phyloP scores from a whole-genome alignment of 768 basidiomycete genomes.

The Atractiella rhizophila region DNA sequence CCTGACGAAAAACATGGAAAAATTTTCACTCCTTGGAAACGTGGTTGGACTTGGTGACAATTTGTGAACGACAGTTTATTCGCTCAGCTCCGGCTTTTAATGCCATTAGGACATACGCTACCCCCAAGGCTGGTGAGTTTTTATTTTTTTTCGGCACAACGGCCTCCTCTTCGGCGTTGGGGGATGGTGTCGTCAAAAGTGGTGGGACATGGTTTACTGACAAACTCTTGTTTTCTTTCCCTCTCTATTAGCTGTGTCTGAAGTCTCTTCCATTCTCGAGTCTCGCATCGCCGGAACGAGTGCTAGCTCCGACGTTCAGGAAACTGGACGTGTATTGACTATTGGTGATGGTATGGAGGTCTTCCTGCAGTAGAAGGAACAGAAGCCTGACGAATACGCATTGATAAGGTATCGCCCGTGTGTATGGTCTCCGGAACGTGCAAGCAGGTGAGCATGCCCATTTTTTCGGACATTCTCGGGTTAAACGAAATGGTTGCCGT shows the following conservation, averaged over 20 bases:
- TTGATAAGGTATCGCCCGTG: slow-evolving; percentile 87
- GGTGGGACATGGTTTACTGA: not conserved
- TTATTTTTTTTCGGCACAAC: not conserved
- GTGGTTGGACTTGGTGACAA: too few species aligned
- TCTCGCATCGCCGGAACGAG: slow-evolving; percentile 83
- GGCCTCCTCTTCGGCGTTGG: too few species aligned
- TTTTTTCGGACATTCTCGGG: not conserved
- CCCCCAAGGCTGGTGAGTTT: slow-evolving; percentile 77
- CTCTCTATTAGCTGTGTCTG: slow-evolving; percentile 54
- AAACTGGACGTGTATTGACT: slow-evolving; percentile 91
- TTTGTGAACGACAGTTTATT: too few species aligned
- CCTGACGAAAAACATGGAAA: too few species aligned
- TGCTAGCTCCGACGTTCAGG: slow-evolving; percentile 82
- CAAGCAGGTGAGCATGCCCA: slow-evolving; percentile 41
- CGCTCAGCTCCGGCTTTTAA: slow-evolving; percentile 4
- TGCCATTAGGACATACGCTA: slow-evolving; percentile 58
- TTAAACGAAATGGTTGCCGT: not conserved
- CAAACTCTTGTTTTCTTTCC: slow-evolving; percentile 10
- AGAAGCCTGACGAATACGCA: not conserved
- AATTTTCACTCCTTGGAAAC: too few species aligned
- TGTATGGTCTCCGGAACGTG: slow-evolving; percentile 93
- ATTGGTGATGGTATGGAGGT: slow-evolving; percentile 17
- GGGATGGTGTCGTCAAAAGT: slow-evolving; percentile 8
- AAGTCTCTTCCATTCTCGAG: slow-evolving; percentile 98
- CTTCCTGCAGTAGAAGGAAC: not conserved